phyloP scores from a whole-genome alignment of 225 moss, liverwort and hornwort species.

The Climacium dendroides region DNA sequence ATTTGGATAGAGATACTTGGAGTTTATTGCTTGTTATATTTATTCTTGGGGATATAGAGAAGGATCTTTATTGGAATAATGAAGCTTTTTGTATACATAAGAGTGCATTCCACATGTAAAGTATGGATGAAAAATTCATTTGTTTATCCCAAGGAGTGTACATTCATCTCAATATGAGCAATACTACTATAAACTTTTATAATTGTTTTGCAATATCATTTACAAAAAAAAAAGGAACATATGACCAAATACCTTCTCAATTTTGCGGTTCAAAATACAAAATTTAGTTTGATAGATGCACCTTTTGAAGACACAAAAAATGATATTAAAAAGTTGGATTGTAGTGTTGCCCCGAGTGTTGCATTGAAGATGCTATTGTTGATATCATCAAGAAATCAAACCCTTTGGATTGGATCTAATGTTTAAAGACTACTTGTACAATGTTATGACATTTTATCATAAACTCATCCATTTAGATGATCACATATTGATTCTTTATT shows the following conservation, averaged over 20 bases:
- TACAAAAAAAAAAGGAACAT: background rate
- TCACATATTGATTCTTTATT: too few species aligned
- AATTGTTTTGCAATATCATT: background rate
- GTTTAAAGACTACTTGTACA: too few species aligned
- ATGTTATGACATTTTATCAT: too few species aligned
- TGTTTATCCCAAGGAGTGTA: too few species aligned
- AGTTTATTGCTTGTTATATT: background rate
- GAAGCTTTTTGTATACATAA: too few species aligned
- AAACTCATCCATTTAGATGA: too few species aligned
- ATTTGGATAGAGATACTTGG: background rate
- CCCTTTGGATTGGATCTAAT: accelerated
- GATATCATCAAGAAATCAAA: background rate
- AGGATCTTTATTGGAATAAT: too few species aligned
- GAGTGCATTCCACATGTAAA: too few species aligned
- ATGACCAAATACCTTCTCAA: background rate
- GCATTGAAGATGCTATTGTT: background rate
- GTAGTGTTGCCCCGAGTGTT: too few species aligned
- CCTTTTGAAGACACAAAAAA: background rate
- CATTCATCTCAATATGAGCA: background rate
- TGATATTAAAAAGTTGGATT: background rate
- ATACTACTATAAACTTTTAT: background rate
- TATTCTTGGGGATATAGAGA: accelerated
- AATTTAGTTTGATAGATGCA: too few species aligned
- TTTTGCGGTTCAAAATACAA: too few species aligned
- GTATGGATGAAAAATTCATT: too few species aligned